phyloP scores from a whole-genome alignment of 2,329 filamentous ascomycete species.

The Colletotrichum viniferum region DNA sequence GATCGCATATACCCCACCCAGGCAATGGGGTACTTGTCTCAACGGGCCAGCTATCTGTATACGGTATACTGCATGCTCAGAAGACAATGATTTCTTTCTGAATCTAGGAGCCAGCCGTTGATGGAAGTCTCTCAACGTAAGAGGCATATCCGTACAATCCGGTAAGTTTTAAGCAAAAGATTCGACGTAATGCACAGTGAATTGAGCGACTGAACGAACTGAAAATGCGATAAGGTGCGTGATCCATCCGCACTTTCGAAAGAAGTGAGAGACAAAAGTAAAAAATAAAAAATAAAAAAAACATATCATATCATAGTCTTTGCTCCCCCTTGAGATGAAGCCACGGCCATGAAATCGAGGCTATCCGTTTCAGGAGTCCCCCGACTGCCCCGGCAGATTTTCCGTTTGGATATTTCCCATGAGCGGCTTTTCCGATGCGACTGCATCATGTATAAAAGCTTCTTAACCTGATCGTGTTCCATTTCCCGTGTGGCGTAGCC shows the following conservation, averaged over 20 bases:
- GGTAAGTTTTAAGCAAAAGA: background rate
- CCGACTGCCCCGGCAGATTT: background rate
- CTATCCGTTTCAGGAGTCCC: background rate
- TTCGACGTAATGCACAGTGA: background rate
- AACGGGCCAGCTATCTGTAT: background rate
- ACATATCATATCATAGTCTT: background rate
- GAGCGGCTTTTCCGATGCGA: background rate
- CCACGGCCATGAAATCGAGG: background rate
- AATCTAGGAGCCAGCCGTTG: accelerated
- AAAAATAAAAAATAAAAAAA: too few relatives aligned
- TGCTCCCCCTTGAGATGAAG: background rate
- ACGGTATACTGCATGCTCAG: background rate
- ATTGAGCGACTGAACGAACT: background rate
- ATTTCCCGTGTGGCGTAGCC: accelerated
- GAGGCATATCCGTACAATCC: accelerated
- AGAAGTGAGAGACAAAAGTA: background rate
- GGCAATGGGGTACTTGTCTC: background rate
- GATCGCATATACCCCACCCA: background rate
- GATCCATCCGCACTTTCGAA: background rate
- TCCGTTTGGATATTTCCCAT: background rate
- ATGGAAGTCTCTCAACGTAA: background rate
- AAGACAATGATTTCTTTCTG: background rate
- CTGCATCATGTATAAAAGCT: accelerated
- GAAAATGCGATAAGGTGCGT: background rate
- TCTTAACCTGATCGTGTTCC: accelerated